Conservation (phyloP, 257 asterid species). For the Echites panduratus region DNA sequence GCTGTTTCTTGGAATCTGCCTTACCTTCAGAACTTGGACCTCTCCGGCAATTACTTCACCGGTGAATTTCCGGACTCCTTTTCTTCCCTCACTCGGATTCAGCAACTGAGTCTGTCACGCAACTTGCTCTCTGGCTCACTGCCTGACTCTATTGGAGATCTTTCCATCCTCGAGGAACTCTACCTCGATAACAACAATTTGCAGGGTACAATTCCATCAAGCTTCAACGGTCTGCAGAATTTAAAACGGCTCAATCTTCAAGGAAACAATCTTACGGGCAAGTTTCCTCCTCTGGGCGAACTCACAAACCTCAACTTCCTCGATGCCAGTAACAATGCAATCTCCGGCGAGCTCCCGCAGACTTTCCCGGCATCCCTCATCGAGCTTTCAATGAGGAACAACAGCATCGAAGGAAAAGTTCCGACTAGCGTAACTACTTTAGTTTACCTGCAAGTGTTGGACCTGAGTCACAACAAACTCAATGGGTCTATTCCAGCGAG, state of each 20-base stretch:
- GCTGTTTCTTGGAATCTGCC: slow-evolving; percentile 50
- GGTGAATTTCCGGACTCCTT: slow-evolving; percentile 58
- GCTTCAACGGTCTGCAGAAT: slow-evolving; percentile 46
- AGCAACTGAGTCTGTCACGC: slow-evolving; percentile 45
- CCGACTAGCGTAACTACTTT: slow-evolving; percentile 29
- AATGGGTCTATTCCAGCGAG: slow-evolving; percentile 56
- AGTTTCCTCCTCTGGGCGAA: slow-evolving; percentile 51
- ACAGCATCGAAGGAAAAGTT: slow-evolving; percentile 44
- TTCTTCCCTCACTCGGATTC: slow-evolving; percentile 35
- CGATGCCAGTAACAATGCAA: slow-evolving; percentile 65
- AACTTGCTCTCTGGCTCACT: slow-evolving; percentile 52
- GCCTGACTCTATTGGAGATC: slow-evolving; percentile 45
- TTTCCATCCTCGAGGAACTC: slow-evolving; percentile 45
- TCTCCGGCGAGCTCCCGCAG: slow-evolving; percentile 62
- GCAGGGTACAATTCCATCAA: slow-evolving; percentile 41
- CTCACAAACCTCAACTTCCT: slow-evolving; percentile 38
- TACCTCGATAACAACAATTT: slow-evolving; percentile 54
- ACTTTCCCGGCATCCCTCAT: slow-evolving; percentile 43
- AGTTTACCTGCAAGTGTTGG: slow-evolving; percentile 49
- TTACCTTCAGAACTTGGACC: slow-evolving; percentile 46
- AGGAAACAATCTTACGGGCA: slow-evolving; percentile 43
- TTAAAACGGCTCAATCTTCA: slow-evolving; percentile 65
- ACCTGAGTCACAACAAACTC: slow-evolving; percentile 73
- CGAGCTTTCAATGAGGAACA: slow-evolving; percentile 48
- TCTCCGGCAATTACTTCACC: slow-evolving; percentile 48